Conservation (phyloP, 257 asterid species). For the Hygrophila difformis region DNA sequence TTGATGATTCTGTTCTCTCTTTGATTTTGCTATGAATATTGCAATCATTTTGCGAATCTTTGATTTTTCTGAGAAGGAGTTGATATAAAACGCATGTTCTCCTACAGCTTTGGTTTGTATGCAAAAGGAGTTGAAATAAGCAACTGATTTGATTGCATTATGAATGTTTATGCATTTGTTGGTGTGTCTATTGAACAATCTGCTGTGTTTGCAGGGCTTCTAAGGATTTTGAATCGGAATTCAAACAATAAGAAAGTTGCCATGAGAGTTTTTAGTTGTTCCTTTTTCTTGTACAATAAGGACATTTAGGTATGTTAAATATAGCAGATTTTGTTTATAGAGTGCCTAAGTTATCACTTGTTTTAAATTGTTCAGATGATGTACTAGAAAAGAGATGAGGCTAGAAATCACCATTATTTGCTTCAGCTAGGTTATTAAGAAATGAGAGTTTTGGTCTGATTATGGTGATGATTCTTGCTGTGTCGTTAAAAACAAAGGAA, state of each 20-base stretch:
- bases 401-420: too few relatives aligned
- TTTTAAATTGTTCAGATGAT: too few relatives aligned
- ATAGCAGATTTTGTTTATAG: too few relatives aligned
- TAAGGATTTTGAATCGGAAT: neutral
- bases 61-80: neutral
- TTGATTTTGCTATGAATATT: neutral
- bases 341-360: too few relatives aligned
- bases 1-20: neutral
- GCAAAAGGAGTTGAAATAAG: neutral
- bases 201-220: constrained; percentile 7
- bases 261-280: too few relatives aligned
- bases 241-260: constrained; percentile 31
- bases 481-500: too few relatives aligned
- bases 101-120: neutral
- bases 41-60: neutral
- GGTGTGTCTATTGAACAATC: neutral
- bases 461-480: too few relatives aligned
- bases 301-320: too few relatives aligned
- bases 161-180: neutral
- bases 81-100: neutral
- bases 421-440: too few relatives aligned
- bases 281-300: too few relatives aligned
- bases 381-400: too few relatives aligned
- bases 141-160: constrained; percentile 8
- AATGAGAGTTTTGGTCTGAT: too few relatives aligned